Percentiles rank a stretch among this genome's conserved stretches.
Conservation (phyloP, 225 moss, liverwort and hornwort species). For the Physcomitrellopsis africana region DNA sequence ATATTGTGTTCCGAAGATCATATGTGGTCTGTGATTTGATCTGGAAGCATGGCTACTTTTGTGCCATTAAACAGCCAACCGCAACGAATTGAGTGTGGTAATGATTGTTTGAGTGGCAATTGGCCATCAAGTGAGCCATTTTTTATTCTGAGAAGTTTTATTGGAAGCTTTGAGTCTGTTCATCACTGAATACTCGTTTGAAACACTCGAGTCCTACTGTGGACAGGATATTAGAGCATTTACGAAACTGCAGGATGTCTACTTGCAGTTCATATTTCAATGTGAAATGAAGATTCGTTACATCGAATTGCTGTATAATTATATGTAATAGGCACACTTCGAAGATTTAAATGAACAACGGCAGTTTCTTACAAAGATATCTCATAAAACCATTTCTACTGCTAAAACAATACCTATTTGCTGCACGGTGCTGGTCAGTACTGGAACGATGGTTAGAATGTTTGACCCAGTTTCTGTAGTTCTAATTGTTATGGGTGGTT, state of each 20-base stretch:
- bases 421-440: background rate
- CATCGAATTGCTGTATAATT: background rate
- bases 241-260: background rate
- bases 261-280: background rate
- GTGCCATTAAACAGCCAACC: background rate
- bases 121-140: background rate
- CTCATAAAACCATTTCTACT: background rate
- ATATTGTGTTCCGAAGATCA: background rate
- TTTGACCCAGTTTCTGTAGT: too few species aligned
- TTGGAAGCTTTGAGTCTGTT: background rate
- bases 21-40: background rate
- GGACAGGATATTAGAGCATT: constrained; percentile 11
- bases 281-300: background rate
- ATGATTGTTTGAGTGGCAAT: constrained; percentile 7
- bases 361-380: background rate
- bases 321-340: constrained; percentile 2
- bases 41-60: background rate
- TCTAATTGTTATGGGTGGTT: background rate
- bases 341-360: background rate
- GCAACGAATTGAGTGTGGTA: background rate
- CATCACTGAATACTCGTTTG: constrained; percentile 5
- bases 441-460: too few species aligned
- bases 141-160: background rate
- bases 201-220: background rate
- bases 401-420: background rate